A percentile compares a stretch with the other conserved stretches of the same genome.
Evolutionary conservation across 306 rosid genomes (phyloP).

Genomic region (Bauhinia variegata): DNA sequence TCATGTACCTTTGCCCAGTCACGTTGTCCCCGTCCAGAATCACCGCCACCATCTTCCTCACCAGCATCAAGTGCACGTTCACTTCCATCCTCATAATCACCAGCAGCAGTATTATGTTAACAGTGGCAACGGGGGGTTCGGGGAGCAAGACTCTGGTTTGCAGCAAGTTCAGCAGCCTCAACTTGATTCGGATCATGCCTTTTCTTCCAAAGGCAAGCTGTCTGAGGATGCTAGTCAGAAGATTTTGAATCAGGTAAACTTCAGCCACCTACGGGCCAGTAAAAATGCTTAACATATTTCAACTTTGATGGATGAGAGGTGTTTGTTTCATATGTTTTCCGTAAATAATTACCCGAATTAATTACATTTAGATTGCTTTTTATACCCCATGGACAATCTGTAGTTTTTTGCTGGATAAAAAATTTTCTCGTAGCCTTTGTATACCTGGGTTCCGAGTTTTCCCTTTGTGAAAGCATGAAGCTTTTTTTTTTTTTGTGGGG

Average conservation of each 20-base stretch:
- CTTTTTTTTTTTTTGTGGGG: too few relatives aligned
- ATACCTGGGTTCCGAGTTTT: neutral
- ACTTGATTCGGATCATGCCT: conserved; percentile 51
- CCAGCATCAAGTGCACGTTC: conserved; percentile 57
- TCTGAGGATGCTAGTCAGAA: conserved; percentile 70
- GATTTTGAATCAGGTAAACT: conserved; percentile 80
- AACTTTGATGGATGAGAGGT: neutral
- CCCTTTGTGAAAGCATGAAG: too few relatives aligned
- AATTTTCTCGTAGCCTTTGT: neutral
- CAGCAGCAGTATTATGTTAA: conserved; percentile 49
- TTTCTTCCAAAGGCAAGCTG: conserved; percentile 60
- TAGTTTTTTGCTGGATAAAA: neutral
- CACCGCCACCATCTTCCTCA: conserved; percentile 54
- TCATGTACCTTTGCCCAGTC: conserved; percentile 49
- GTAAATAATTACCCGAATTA: neutral
- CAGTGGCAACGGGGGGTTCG: conserved; percentile 38
- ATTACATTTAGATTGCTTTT: conserved; percentile 4
- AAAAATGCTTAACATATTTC: neutral
- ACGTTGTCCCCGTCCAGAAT: conserved; percentile 49
- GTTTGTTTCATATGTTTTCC: neutral
- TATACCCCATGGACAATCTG: neutral
- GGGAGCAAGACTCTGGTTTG: conserved; percentile 46
- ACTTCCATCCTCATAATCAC: conserved; percentile 55
- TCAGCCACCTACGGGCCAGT: neutral
- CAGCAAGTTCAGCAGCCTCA: conserved; percentile 50